phyloP scores from a whole-genome alignment of 2,329 filamentous ascomycete species.

The Penicillium expansum region DNA sequence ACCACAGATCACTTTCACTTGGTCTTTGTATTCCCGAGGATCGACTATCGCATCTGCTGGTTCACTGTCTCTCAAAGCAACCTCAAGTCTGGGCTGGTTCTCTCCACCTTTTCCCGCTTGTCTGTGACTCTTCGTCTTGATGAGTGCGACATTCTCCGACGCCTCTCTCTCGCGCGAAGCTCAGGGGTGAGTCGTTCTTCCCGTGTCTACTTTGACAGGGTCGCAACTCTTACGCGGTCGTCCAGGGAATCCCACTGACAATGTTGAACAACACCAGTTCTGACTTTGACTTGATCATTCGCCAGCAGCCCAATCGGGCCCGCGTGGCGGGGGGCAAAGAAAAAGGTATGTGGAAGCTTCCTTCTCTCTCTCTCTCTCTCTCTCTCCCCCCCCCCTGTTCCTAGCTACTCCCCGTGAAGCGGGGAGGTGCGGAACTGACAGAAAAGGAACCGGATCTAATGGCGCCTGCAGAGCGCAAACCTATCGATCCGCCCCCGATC shows the following conservation, averaged over 20 bases:
- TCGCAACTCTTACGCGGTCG: constrained; percentile 31
- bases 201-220: constrained; percentile 13
- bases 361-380: neutral
- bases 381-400: neutral
- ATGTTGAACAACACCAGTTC: constrained; percentile 47
- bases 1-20: constrained; percentile 20
- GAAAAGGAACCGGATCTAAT: neutral
- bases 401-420: neutral
- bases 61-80: constrained; percentile 17
- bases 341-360: constrained; percentile 55
- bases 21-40: constrained; percentile 19
- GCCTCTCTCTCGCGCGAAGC: constrained; percentile 44
- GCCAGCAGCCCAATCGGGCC: constrained; percentile 66
- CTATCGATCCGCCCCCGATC: constrained; percentile 80
- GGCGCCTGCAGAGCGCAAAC: constrained; percentile 66
- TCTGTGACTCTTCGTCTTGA: constrained; percentile 36
- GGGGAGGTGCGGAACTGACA: neutral
- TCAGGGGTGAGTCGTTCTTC: constrained; percentile 37
- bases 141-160: constrained; percentile 44
- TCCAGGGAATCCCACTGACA: constrained; percentile 39
- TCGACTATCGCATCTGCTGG: constrained; percentile 21
- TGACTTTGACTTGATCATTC: constrained; percentile 58
- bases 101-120: constrained; percentile 19
- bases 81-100: constrained; percentile 5
- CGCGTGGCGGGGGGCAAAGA: constrained; percentile 71